These are phyloP conservation scores for Staphylotrichum longicolle DNA, from an alignment of 495 filamentous ascomycete species.

Conservation along the genomic window DNA sequence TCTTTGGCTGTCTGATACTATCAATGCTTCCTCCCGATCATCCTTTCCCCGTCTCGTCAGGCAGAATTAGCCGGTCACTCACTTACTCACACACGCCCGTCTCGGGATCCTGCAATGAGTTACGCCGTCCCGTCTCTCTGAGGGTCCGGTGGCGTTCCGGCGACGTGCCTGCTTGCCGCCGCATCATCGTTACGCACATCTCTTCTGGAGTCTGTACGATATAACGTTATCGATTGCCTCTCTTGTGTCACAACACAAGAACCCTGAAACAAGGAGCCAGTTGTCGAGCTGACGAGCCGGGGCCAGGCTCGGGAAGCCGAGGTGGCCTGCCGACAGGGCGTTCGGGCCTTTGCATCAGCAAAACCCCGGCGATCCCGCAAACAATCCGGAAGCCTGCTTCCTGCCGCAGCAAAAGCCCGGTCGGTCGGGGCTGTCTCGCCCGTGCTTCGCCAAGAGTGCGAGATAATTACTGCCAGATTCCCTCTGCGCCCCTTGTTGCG, in stretches of 20 bases:
- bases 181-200: constrained; percentile 6
- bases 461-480: not conserved
- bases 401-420: not conserved
- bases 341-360: constrained; percentile 7
- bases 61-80: not conserved
- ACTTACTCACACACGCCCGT: not conserved
- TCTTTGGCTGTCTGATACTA: too few relatives aligned
- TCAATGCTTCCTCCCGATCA: not conserved
- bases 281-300: not conserved
- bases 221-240: not conserved
- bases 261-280: not conserved
- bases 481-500: not conserved
- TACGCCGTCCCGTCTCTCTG: not conserved
- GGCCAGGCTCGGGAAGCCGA: too few relatives aligned
- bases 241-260: not conserved
- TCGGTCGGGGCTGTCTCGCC: not conserved
- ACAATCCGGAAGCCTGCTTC: not conserved
- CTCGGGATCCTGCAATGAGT: not conserved
- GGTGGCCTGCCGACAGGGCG: not conserved
- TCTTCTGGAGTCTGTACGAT: constrained; percentile 2
- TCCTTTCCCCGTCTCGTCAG: not conserved
- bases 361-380: not conserved
- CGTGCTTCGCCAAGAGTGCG: not conserved
- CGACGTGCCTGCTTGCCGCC: constrained; percentile 1
- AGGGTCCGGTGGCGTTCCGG: constrained; percentile 5